Evolutionary conservation across 192 early-diverging fungal species (phyloP).

Genomic region (Rhizophagus clarus): DNA sequence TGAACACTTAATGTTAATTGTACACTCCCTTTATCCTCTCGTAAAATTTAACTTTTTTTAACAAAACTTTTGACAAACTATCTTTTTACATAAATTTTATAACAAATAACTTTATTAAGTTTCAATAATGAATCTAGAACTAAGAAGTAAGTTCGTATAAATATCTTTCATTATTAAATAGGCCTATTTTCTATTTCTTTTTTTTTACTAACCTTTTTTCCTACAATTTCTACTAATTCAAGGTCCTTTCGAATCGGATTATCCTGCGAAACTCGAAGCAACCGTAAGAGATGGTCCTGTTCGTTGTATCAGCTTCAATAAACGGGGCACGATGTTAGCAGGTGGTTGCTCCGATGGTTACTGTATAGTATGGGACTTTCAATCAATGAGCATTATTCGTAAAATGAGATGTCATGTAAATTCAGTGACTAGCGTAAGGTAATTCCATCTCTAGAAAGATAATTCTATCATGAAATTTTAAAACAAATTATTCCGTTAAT

Average conservation of each 20-base stretch:
- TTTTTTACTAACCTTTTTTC: background rate
- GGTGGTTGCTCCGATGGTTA: conserved; percentile 79
- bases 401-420: conserved; percentile 77
- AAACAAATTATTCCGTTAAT: background rate
- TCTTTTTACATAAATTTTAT: background rate
- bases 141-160: conserved; percentile 6
- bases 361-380: conserved; percentile 87
- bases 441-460: conserved; percentile 1
- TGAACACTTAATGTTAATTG: background rate
- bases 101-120: background rate
- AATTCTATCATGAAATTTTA: background rate
- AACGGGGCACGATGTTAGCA: conserved; percentile 78
- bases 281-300: conserved; percentile 73
- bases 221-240: background rate
- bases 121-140: conserved; percentile 11
- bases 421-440: conserved; percentile 78
- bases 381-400: conserved; percentile 74
- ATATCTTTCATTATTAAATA: background rate
- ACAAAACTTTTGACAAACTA: background rate
- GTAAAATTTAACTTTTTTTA: background rate
- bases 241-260: conserved; percentile 84
- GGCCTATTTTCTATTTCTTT: background rate
- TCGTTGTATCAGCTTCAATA: conserved; percentile 74
- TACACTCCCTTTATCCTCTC: no score
- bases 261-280: conserved; percentile 77